Evolutionary conservation across 2,329 filamentous ascomycete species (phyloP).

Genomic region (Penicillium sp.): DNA sequence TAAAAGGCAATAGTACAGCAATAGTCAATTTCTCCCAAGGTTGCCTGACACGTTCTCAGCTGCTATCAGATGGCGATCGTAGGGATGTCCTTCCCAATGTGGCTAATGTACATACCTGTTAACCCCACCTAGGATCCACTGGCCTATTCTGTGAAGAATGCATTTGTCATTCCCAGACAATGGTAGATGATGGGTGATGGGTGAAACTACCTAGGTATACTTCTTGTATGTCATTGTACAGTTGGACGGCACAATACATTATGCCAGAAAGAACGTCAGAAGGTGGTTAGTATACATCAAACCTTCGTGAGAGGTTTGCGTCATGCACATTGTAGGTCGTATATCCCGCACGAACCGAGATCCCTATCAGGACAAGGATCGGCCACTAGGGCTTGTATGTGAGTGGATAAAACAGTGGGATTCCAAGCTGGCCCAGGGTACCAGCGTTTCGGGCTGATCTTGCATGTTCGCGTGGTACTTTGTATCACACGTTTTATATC

Average conservation of each 20-base stretch:
- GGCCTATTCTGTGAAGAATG: background rate
- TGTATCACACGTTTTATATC: background rate
- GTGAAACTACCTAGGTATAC: too few species aligned
- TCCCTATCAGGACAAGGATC: conserved; percentile 1
- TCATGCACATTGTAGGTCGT: background rate
- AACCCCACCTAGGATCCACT: background rate
- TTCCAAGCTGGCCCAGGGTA: background rate
- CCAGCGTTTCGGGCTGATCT: background rate
- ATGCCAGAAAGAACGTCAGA: too few species aligned
- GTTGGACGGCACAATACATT: background rate
- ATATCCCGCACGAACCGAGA: background rate
- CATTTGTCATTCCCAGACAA: background rate
- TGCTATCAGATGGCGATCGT: conserved; percentile 1
- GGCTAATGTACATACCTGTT: background rate
- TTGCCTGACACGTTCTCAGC: background rate
- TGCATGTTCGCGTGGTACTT: background rate
- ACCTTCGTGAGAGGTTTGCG: background rate
- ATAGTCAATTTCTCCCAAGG: background rate
- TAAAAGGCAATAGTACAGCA: background rate
- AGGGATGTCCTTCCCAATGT: conserved; percentile 1
- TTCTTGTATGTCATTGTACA: background rate
- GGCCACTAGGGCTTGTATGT: background rate
- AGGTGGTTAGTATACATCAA: too few species aligned
- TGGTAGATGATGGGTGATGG: background rate
- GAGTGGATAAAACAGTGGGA: conserved; percentile 3